A percentile compares a stretch with the other conserved stretches of the same genome.
These are phyloP conservation scores for Suhomyces sp. DNA, from an alignment of 805 yeast species.

Conservation along the genomic window DNA sequence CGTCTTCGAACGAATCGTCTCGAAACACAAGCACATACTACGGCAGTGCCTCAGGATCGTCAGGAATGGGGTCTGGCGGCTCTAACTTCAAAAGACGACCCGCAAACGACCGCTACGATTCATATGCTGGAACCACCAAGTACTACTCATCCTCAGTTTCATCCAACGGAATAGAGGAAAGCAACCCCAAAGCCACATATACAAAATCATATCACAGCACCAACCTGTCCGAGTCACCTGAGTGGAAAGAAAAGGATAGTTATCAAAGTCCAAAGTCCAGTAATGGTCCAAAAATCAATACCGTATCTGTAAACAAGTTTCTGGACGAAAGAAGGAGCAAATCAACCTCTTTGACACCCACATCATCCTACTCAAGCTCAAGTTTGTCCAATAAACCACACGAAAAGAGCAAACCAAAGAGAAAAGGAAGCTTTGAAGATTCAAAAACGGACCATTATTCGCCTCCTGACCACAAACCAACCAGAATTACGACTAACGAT, in stretches of 20 bases:
- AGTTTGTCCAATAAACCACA: neutral
- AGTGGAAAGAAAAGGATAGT: neutral
- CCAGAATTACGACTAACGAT: slow-evolving; percentile 3
- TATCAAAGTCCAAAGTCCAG: neutral
- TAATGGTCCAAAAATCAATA: neutral
- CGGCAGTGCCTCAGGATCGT: slow-evolving; percentile 3
- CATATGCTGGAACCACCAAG: slow-evolving; percentile 14
- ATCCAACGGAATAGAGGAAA: slow-evolving; percentile 3
- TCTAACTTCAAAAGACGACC: slow-evolving; percentile 13
- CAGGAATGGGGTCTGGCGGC: neutral
- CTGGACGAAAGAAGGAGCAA: slow-evolving; percentile 11
- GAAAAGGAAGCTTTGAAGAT: neutral
- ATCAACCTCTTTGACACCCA: neutral
- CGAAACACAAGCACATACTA: slow-evolving; percentile 6
- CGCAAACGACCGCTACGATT: slow-evolving; percentile 18
- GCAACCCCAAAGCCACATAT: neutral
- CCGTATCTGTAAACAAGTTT: slow-evolving; percentile 8
- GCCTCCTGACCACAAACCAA: neutral
- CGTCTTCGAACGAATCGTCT: neutral
- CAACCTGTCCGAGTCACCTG: neutral
- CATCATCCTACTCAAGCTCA: neutral
- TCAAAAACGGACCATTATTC: neutral
- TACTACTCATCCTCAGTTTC: slow-evolving; percentile 7
- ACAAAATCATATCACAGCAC: slow-evolving; percentile 1
- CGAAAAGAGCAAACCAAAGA: neutral